Evolutionary conservation across 257 asterid genomes (phyloP), one percentile per base, ranked within the genome.

Genomic region (Prunella vulgaris): DNA sequence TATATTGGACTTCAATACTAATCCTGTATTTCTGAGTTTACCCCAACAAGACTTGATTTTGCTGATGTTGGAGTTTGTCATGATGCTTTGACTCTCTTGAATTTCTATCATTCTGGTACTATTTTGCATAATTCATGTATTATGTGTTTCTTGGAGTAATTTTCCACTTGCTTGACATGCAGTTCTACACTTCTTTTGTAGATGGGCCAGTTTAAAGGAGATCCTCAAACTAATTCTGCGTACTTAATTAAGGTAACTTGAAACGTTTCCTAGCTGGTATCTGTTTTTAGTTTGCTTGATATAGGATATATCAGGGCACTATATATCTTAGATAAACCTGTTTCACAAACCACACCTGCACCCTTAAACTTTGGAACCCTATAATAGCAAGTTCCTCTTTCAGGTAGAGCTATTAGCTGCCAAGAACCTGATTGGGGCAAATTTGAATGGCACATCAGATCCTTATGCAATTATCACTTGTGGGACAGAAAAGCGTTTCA

Each of bases 321-420:
- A 64, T 60, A 64, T 30, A 37, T 21, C 74, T 57, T 58, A 30
- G 52, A 74, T 37, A 42, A 62, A 59, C 10, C 10, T 58, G 70
- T 51, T 33, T 56, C n/a, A 53, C 24, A 33, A 17, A 68, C 3
- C 28, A 14, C 51, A 35, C 42, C 42, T 35, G 42, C 7, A 24
- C 70, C 27, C 56, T n/a, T 56, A 42, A 73, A 70, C 69, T 64
- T 65, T 70, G 59, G 65, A 38, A 66, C 65, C 33, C 46, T 38
- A 56, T 58, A 17, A 75, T 79, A 79, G 60, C 69, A 66, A 60
- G 48, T 71, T 37, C 33, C 54, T 20, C 30, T 66, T 75, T 70
- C 76, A 92, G 98, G 95, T 89, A 72, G 98, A 87, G 73, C 93
- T 92, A 60, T 82, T 92, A 60, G 96, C 96, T 15, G 98, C 96